Evolutionary conservation across 768 basidiomycete species (phyloP), one percentile per base, ranked within the genome.

Genomic region (Lepiota brunneoincarnata): DNA sequence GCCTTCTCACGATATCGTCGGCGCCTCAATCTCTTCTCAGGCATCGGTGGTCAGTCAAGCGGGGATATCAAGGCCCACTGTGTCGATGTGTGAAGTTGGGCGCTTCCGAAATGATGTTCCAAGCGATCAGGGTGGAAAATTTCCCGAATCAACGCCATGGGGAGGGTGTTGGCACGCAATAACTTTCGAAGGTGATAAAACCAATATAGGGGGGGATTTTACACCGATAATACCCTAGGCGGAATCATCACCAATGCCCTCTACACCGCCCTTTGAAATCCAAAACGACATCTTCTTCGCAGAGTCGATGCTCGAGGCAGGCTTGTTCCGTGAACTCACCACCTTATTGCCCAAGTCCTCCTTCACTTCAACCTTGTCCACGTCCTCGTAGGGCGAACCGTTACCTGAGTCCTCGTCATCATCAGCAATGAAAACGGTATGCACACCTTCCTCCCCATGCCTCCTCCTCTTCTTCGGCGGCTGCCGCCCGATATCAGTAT

Each of bases 371-470:
- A 48, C 42, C 17, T 36, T 31, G 28, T 58, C 58, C 51, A 55
- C 60, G 35, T 65, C 66, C 41, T 61, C 64, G 11, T 56, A 64
- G 18, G 64, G 61, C 49, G 67, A 67, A 20, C 51, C 12, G 46
- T 61, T 63, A 9, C 64, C 65, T 49, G 64, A 65, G 23, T 66
- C 68, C 40, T 68, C 70, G 9, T 75, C 80, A 35, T 78, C 77
- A 15, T 79, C 78, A 2, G 77, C 76, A 51, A 78, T 81, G 64
- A 79, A 84, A 6, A 79, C 74, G 1, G 77, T 72, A 58, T 75
- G 73, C 6, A 52, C 58, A 63, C 76, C 72, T 47, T 59, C 55
- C 38, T 58, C 72, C n/a, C 72, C 79, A 14, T 68, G 75, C 56
- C 66, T 74, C 50, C 72, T 69, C 39, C 77, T 75, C 62, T 83